These are phyloP conservation scores for Pulveroboletus sp. DNA, from an alignment of 768 basidiomycete genomes.

Conservation along the genomic window DNA sequence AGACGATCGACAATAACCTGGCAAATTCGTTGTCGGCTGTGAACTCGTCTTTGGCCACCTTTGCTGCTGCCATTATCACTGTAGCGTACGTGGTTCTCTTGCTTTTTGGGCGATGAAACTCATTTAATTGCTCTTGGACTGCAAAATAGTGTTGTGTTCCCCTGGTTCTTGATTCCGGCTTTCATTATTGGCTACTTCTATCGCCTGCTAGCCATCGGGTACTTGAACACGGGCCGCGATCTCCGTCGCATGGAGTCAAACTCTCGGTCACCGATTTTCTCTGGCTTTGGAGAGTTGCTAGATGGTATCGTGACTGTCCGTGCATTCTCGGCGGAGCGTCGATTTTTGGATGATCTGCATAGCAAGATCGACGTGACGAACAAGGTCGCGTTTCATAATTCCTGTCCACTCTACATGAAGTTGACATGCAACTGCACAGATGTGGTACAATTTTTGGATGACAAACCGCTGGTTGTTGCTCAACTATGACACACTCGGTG, in stretches of 20 bases:
- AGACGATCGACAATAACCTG: conserved; percentile 77
- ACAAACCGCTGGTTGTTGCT: conserved; percentile 81
- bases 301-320: conserved; percentile 92
- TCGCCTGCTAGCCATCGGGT: conserved; percentile 62
- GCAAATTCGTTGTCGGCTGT: conserved; percentile 68
- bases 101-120: conserved; percentile 4
- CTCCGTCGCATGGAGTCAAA: conserved; percentile 89
- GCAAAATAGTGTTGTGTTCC: conserved; percentile 58
- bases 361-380: conserved; percentile 73
- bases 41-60: conserved; percentile 70
- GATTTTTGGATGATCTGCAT: conserved; percentile 74
- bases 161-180: conserved; percentile 78
- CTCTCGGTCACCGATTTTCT: conserved; percentile 77
- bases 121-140: not conserved
- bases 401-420: not conserved
- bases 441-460: conserved; percentile 92
- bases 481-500: conserved; percentile 78
- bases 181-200: conserved; percentile 69
- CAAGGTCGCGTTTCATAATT: conserved; percentile 41
- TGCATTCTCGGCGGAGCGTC: conserved; percentile 78
- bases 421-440: conserved; percentile 29
- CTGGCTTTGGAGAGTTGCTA: conserved; percentile 75
- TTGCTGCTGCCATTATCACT: conserved; percentile 71
- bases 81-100: conserved; percentile 47
- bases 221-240: conserved; percentile 77